A percentile compares a stretch with the other conserved stretches of the same genome.
phyloP scores from a whole-genome alignment of 2,329 filamentous ascomycete species.

The Leptographium radiaticola region DNA sequence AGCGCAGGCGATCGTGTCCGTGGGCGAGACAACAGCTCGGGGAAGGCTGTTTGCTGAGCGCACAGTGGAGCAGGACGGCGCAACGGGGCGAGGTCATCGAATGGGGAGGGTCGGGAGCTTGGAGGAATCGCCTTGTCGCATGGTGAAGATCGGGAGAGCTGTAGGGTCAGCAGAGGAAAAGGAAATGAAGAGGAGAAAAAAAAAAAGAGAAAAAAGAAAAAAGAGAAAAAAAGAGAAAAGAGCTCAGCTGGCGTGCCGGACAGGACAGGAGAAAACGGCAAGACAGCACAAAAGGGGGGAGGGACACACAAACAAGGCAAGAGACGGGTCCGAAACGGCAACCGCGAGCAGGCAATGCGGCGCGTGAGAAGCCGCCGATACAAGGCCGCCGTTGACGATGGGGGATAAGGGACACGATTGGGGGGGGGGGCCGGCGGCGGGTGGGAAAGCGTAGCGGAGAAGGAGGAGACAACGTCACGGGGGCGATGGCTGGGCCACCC shows the following conservation, averaged over 20 bases:
- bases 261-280: neutral
- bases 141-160: conserved; percentile 1
- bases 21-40: neutral
- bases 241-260: neutral
- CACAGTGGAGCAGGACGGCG: neutral
- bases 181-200: neutral
- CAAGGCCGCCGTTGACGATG: neutral
- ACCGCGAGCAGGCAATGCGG: neutral
- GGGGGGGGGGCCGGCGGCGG: neutral
- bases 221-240: neutral
- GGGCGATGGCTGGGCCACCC: neutral
- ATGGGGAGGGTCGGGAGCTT: neutral
- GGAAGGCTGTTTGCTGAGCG: neutral
- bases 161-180: neutral
- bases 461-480: conserved; percentile 1
- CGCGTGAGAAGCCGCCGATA: neutral
- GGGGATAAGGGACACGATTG: neutral
- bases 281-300: neutral
- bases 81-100: conserved; percentile 3
- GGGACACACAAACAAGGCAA: neutral
- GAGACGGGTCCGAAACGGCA: neutral
- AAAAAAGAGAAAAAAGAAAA: neutral
- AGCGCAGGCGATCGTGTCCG: neutral
- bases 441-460: neutral
- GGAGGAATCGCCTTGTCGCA: conserved; percentile 4